phyloP scores from a whole-genome alignment of 495 filamentous ascomycete genomes.

The Penicillium manginii region DNA sequence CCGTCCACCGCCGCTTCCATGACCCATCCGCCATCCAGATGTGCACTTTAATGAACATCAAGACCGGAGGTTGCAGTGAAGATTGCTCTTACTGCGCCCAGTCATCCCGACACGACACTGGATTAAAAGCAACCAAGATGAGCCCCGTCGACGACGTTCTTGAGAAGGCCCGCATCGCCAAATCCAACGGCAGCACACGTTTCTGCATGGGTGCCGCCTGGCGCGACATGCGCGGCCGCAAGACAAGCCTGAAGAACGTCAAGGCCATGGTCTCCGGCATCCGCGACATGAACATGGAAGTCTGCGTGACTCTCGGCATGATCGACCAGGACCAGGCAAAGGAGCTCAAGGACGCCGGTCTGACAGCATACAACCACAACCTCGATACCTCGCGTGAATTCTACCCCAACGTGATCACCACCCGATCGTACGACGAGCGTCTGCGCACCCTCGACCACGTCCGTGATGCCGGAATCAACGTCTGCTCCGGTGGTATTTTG shows the following conservation, averaged over 20 bases:
- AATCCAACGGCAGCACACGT: conserved; percentile 76
- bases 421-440: conserved; percentile 81
- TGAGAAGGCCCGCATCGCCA: conserved; percentile 71
- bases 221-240: conserved; percentile 88
- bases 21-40: conserved; percentile 78
- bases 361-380: conserved; percentile 92
- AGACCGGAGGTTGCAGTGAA: conserved; percentile 86
- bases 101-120: conserved; percentile 77
- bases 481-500: conserved; percentile 83
- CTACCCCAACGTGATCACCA: conserved; percentile 81
- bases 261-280: conserved; percentile 81
- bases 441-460: conserved; percentile 74
- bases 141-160: conserved; percentile 77
- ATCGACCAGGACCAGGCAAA: conserved; percentile 75
- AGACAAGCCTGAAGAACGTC: conserved; percentile 75
- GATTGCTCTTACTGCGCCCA: conserved; percentile 91
- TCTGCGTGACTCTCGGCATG: conserved; percentile 88
- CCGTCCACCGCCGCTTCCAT: conserved; percentile 80
- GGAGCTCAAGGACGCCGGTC: conserved; percentile 77
- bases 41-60: conserved; percentile 93
- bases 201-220: conserved; percentile 94
- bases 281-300: conserved; percentile 79
- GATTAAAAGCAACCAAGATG: conserved; percentile 76
- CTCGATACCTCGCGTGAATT: conserved; percentile 84
- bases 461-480: conserved; percentile 79